A percentile compares a stretch with the other conserved stretches of the same genome.
Conservation (phyloP, 495 filamentous ascomycete species). For the Penicillium flavigenum region DNA sequence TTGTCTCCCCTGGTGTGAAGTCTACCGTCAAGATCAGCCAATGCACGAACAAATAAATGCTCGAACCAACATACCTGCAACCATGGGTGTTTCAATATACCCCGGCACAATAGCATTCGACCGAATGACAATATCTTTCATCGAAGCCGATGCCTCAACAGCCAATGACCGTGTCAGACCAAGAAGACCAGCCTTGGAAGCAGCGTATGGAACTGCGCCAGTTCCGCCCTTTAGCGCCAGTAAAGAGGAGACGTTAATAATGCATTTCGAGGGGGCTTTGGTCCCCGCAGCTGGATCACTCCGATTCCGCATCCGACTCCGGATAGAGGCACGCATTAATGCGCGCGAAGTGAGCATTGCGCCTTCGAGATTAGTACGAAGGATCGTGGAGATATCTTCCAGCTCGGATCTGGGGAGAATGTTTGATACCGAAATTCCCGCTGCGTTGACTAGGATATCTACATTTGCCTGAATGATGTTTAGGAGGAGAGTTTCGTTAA, state of each 20-base stretch:
- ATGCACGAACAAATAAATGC: neutral
- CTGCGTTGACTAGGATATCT: conserved; percentile 74
- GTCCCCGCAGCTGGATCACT: conserved; percentile 9
- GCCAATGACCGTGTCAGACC: conserved; percentile 73
- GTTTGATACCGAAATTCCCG: conserved; percentile 62
- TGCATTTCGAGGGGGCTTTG: conserved; percentile 48
- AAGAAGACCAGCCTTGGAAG: conserved; percentile 75
- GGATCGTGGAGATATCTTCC: conserved; percentile 44
- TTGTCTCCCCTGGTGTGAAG: conserved; percentile 36
- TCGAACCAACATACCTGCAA: conserved; percentile 52
- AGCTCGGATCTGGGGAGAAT: conserved; percentile 52
- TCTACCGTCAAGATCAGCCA: conserved; percentile 23
- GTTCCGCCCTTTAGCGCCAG: conserved; percentile 60
- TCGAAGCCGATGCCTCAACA: conserved; percentile 51
- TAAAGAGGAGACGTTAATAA: conserved; percentile 79
- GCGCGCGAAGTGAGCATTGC: conserved; percentile 64
- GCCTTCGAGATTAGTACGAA: conserved; percentile 70
- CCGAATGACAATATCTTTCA: conserved; percentile 52
- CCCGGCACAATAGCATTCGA: conserved; percentile 83
- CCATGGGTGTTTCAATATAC: conserved; percentile 80
- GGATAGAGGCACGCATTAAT: conserved; percentile 48
- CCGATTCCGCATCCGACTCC: conserved; percentile 34
- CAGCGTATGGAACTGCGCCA: conserved; percentile 72
- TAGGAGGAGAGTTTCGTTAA: neutral
- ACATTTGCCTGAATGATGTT: conserved; percentile 36